Conservation (phyloP, 371 early-diverging fungal genomes). For the Mucor circinelloides region DNA sequence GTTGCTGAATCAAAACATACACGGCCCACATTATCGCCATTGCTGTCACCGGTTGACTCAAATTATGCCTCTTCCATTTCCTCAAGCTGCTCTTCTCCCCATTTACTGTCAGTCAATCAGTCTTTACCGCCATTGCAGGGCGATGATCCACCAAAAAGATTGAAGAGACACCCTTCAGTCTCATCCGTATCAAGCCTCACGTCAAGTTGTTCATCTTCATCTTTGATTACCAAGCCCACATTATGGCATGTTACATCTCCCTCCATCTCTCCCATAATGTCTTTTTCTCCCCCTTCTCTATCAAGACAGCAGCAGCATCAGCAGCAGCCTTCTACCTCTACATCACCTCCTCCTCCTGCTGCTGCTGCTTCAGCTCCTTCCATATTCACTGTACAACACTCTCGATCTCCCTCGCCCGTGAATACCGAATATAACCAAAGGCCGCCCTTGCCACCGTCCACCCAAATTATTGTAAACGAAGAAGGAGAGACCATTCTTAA, state of each 20-base stretch:
- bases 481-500: slow-evolving; percentile 46
- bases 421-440: neutral
- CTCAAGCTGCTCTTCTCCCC: slow-evolving; percentile 16
- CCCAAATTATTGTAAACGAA: slow-evolving; percentile 36
- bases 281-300: neutral
- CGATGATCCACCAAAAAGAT: neutral
- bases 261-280: neutral
- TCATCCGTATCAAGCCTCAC: neutral
- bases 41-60: slow-evolving; percentile 32
- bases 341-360: too few relatives aligned
- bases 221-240: neutral
- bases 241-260: neutral
- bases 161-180: slow-evolving; percentile 13
- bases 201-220: neutral
- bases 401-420: neutral
- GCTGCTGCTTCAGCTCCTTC: neutral
- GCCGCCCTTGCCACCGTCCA: slow-evolving; percentile 20
- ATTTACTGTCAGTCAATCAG: neutral
- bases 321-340: neutral
- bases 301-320: neutral
- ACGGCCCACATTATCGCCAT: slow-evolving; percentile 14
- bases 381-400: neutral
- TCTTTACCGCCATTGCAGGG: neutral
- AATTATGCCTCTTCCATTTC: slow-evolving; percentile 20
- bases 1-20: neutral